phyloP scores from a whole-genome alignment of 768 basidiomycete genomes.

The Naganishia vishniacii region DNA sequence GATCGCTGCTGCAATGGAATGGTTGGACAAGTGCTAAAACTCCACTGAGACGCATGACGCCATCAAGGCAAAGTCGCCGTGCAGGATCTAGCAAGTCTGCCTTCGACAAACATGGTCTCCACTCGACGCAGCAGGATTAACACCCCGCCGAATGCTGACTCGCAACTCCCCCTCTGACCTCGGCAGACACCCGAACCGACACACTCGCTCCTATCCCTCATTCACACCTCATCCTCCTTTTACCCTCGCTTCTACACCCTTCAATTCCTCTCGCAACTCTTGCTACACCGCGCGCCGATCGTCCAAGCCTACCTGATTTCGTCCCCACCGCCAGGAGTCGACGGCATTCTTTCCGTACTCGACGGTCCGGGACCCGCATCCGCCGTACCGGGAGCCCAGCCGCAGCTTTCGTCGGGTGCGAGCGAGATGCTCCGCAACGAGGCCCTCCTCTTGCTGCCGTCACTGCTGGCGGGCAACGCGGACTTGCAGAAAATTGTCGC shows the following conservation, averaged over 20 bases:
- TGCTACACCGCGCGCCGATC: conserved; percentile 71
- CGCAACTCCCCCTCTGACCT: too few species aligned
- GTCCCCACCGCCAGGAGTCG: conserved; percentile 55
- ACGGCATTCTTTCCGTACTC: conserved; percentile 56
- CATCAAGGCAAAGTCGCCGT: too few species aligned
- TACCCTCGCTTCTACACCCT: conserved; percentile 79
- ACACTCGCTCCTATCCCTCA: conserved; percentile 69
- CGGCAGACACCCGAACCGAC: conserved; percentile 61
- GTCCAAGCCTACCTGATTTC: conserved; percentile 91
- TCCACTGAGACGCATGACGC: too few species aligned
- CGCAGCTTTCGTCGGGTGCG: conserved; percentile 38
- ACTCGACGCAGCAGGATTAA: too few species aligned
- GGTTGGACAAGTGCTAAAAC: too few species aligned
- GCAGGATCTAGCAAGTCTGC: too few species aligned
- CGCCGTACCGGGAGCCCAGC: conserved; percentile 9
- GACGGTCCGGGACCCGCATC: conserved; percentile 25
- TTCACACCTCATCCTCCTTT: conserved; percentile 67
- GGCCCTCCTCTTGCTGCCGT: conserved; percentile 73
- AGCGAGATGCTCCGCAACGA: conserved; percentile 54
- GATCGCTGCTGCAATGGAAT: too few species aligned
- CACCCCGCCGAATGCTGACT: too few species aligned
- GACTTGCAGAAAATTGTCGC: conserved; percentile 96
- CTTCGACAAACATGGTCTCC: conserved; percentile 5
- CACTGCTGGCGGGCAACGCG: conserved; percentile 73
- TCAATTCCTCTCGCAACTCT: conserved; percentile 70